Percentiles rank a stretch among this genome's conserved stretches.
Evolutionary conservation across 1,284 basidiomycete species (phyloP).

Genomic region (Ustilago tritici): DNA sequence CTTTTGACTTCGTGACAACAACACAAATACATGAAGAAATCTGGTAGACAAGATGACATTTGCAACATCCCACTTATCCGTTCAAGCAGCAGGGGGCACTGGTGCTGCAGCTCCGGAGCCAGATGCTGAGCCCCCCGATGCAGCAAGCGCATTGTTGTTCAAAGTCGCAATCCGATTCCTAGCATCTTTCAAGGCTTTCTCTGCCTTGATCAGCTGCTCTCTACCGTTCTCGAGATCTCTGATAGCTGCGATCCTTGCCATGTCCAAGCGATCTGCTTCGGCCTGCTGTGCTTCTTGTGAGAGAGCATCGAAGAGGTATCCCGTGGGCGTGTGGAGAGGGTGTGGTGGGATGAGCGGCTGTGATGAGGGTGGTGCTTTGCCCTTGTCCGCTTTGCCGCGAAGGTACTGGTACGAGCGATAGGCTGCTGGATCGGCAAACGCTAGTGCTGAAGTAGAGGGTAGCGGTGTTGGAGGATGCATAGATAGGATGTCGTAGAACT

Average conservation of each 20-base stretch:
- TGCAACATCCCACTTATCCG: neutral
- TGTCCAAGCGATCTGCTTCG: slow-evolving; percentile 83
- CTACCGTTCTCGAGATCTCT: slow-evolving; percentile 68
- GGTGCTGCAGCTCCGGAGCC: neutral
- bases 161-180: slow-evolving; percentile 24
- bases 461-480: slow-evolving; percentile 82
- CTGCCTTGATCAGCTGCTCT: slow-evolving; percentile 64
- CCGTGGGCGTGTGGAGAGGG: slow-evolving; percentile 64
- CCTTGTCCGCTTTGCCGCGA: slow-evolving; percentile 18
- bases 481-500: slow-evolving; percentile 86
- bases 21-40: slow-evolving; percentile 5
- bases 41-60: neutral
- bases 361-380: neutral
- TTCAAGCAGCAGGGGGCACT: slow-evolving; percentile 7
- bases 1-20: neutral
- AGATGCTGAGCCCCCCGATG: neutral
- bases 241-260: slow-evolving; percentile 78
- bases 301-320: slow-evolving; percentile 74
- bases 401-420: slow-evolving; percentile 53
- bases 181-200: slow-evolving; percentile 63
- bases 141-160: slow-evolving; percentile 20
- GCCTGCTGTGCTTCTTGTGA: slow-evolving; percentile 81
- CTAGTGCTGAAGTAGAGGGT: slow-evolving; percentile 56
- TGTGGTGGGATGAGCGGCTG: slow-evolving; percentile 49
- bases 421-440: slow-evolving; percentile 55